These are phyloP conservation scores for Dictyostelium brefeldianum DNA, from an alignment of 78 protist species.

Conservation along the genomic window DNA sequence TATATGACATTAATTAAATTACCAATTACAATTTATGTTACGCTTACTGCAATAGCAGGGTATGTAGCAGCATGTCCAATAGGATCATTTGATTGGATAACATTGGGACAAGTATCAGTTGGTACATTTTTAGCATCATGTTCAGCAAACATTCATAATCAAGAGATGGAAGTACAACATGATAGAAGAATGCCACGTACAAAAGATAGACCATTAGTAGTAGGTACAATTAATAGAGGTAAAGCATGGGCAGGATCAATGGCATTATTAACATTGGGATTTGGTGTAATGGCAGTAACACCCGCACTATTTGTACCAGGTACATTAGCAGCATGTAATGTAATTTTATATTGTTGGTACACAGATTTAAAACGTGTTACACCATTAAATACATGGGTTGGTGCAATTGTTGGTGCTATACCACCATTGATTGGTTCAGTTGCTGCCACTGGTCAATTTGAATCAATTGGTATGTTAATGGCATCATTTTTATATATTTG, in stretches of 20 bases:
- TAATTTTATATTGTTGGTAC: constrained; percentile 92
- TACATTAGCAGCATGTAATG: constrained; percentile 88
- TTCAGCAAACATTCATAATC: constrained; percentile 60
- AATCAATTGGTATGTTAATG: constrained; percentile 42
- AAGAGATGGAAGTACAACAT: constrained; percentile 59
- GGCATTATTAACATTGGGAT: constrained; percentile 3
- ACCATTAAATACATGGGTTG: constrained; percentile 94
- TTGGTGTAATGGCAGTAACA: constrained; percentile 23
- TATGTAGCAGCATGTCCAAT: constrained; percentile 64
- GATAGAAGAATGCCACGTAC: constrained; percentile 64
- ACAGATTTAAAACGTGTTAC: constrained; percentile 92
- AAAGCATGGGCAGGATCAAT: constrained; percentile 8
- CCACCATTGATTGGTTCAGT: constrained; percentile 97
- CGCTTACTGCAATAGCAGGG: constrained; percentile 60
- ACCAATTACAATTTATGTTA: constrained; percentile 70
- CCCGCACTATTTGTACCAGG: constrained; percentile 72
- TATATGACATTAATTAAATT: constrained; percentile 39
- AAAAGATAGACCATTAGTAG: constrained; percentile 34
- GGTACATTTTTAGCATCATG: constrained; percentile 70
- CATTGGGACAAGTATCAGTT: constrained; percentile 12
- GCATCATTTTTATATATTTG: constrained; percentile 88
- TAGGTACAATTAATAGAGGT: constrained; percentile 40
- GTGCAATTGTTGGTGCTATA: constrained; percentile 96
- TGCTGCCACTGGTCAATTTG: constrained; percentile 52
- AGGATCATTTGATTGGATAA: neutral